Evolutionary conservation across 495 filamentous ascomycete genomes (phyloP), one percentile per base, ranked within the genome.

Genomic region (Viridothelium virens): DNA sequence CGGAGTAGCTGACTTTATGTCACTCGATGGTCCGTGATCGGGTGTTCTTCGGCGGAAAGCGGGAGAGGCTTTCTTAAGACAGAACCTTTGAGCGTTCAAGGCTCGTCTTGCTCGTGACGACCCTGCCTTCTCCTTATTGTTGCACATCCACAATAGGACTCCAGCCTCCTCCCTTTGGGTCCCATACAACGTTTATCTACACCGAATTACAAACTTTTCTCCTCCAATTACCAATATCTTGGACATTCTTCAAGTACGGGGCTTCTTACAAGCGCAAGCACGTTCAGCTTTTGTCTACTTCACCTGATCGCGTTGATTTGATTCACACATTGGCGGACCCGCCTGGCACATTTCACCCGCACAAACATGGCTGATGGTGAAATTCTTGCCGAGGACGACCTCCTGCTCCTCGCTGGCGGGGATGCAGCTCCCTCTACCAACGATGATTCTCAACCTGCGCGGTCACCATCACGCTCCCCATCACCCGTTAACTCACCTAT

Each of bases 371-470:
- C 71, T 10, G 71, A 66, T 63, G 61, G 70, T 56, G 71, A 73
- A n/a, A 38, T 68, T n/a, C 3, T 47, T 34, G 63, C 56, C 34
- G 71, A 73, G 36, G 70, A 68, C 39, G 71, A 73, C 44, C 66
- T 73, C n/a, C 66, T 73, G 18, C 70, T 68, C 56, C 71, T 73
- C 65, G 71, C 72, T 9, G 71, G 71, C 16, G 71, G 66, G 33
- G 69, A 68, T 41, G 53, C 38, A 34, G 53, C 33, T 31, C 68
- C 70, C 11, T 65, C 68, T 56, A 69, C 67, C 62, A 70, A 71
- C 38, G 67, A 66, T 44, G 48, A 64, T 63, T 50, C 64, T 41
- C 62, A 53, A 33, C 33, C n/a, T 48, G 37, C 69, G 64, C 65
- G 63, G 63, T 37, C 48, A 50, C 41, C 48, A 18, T 53, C 66